Conservation (phyloP, 805 yeast species). For the Ogataea corticis region DNA sequence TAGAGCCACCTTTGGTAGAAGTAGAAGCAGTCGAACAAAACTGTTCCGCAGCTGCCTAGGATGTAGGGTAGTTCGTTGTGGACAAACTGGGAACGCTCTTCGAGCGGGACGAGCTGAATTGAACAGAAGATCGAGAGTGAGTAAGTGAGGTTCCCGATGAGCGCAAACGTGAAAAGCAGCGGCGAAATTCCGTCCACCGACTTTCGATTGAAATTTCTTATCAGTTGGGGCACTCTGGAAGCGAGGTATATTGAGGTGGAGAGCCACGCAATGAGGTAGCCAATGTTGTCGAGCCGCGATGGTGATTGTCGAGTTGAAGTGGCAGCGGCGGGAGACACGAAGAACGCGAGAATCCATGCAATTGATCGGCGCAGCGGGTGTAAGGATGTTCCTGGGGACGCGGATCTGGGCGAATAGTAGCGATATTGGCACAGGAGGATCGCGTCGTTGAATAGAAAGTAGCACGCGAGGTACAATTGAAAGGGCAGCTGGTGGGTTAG, state of each 20-base stretch:
- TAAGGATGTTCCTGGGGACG: too few species aligned
- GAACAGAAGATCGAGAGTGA: constrained; percentile 71
- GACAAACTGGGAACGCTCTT: constrained; percentile 50
- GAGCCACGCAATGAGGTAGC: constrained; percentile 67
- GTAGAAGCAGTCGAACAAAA: constrained; percentile 70
- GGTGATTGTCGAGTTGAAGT: constrained; percentile 1
- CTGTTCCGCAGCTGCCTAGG: constrained; percentile 83
- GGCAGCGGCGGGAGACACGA: constrained; percentile 29
- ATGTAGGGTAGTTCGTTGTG: constrained; percentile 76
- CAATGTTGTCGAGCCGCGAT: constrained; percentile 8
- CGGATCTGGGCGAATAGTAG: constrained; percentile 54
- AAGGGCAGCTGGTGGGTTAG: constrained; percentile 79
- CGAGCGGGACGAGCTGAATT: constrained; percentile 47
- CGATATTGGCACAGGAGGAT: constrained; percentile 69
- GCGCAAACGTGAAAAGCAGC: constrained; percentile 72
- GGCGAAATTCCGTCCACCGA: constrained; percentile 89
- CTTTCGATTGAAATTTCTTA: constrained; percentile 72
- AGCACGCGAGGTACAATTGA: constrained; percentile 69
- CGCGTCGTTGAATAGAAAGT: constrained; percentile 72
- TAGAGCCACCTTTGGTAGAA: constrained; percentile 58
- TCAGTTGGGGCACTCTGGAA: constrained; percentile 82
- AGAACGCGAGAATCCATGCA: background rate
- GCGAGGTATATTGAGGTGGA: constrained; percentile 74
- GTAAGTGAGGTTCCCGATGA: constrained; percentile 76
- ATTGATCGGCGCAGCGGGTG: background rate